Conservation (phyloP, 2,329 filamentous ascomycete genomes). For the Alternaria conjuncta region DNA sequence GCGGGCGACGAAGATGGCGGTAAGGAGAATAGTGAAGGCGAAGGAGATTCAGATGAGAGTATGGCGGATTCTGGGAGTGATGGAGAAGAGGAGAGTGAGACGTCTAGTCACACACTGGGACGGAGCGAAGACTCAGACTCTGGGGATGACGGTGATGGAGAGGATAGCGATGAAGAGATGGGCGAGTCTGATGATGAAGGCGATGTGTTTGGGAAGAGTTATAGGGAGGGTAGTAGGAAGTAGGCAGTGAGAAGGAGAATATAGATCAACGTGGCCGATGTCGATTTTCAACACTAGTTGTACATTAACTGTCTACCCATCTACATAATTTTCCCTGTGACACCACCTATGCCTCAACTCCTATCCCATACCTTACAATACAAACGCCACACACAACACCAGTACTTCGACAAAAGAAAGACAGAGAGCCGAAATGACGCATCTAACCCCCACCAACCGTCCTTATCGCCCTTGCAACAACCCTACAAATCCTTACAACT, state of each 20-base stretch:
- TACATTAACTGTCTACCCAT: not conserved
- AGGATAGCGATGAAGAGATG: not conserved
- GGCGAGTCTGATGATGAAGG: not conserved
- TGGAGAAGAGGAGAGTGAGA: not conserved
- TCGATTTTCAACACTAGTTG: accelerated
- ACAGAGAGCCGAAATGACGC: not conserved
- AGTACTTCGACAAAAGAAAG: not conserved
- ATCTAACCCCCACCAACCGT: accelerated
- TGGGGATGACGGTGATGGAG: not conserved
- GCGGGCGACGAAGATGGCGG: not conserved
- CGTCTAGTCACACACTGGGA: not conserved
- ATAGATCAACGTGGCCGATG: too few relatives aligned
- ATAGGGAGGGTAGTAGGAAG: not conserved
- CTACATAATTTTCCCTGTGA: not conserved
- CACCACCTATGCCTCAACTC: too few relatives aligned
- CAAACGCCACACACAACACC: not conserved
- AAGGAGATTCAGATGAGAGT: not conserved
- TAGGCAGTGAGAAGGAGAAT: too few relatives aligned
- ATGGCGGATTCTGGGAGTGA: not conserved
- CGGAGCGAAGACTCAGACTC: not conserved
- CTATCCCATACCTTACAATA: too few relatives aligned
- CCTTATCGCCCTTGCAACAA: not conserved
- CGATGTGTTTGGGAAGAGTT: not conserved
- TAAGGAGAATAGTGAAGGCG: accelerated
- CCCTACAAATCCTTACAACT: not conserved